Evolutionary conservation across 177 flowering plant genomes (phyloP).

Genomic region (Tripterygium wilfordii): DNA sequence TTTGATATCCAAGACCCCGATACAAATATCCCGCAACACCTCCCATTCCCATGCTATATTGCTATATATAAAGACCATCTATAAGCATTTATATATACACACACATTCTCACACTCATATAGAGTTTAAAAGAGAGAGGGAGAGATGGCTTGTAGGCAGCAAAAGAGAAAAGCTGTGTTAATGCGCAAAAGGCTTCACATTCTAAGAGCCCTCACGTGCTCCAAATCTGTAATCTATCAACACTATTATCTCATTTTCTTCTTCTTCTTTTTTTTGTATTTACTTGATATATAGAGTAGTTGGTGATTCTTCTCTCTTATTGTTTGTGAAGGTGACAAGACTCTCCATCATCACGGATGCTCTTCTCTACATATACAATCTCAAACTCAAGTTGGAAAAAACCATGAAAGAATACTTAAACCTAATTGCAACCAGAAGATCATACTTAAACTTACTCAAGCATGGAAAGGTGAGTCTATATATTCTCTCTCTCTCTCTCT

Average conservation of each 20-base stretch:
- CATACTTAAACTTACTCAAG: constrained; percentile 19
- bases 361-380: constrained; percentile 25
- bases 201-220: constrained; percentile 15
- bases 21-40: background rate
- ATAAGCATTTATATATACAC: background rate
- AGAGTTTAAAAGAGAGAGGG: constrained; percentile 15
- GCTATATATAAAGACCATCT: background rate
- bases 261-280: background rate
- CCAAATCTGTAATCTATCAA: constrained; percentile 38
- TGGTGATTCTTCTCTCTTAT: background rate
- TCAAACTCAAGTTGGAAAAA: constrained; percentile 34
- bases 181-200: constrained; percentile 21
- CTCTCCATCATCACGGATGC: constrained; percentile 32
- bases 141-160: constrained; percentile 15
- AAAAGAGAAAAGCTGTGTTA: constrained; percentile 19
- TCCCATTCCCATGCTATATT: constrained; percentile 3
- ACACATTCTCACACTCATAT: background rate
- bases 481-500: constrained; percentile 11
- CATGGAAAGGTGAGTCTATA: constrained; percentile 1
- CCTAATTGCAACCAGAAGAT: constrained; percentile 23
- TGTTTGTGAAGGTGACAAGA: constrained; percentile 33
- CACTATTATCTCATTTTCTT: background rate
- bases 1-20: constrained; percentile 1
- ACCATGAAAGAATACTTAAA: constrained; percentile 27
- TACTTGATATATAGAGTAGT: background rate